Evolutionary conservation across 2,329 filamentous ascomycete genomes (phyloP), one percentile per base, ranked within the genome.

Genomic region (Neopestalotiopsis sp.): DNA sequence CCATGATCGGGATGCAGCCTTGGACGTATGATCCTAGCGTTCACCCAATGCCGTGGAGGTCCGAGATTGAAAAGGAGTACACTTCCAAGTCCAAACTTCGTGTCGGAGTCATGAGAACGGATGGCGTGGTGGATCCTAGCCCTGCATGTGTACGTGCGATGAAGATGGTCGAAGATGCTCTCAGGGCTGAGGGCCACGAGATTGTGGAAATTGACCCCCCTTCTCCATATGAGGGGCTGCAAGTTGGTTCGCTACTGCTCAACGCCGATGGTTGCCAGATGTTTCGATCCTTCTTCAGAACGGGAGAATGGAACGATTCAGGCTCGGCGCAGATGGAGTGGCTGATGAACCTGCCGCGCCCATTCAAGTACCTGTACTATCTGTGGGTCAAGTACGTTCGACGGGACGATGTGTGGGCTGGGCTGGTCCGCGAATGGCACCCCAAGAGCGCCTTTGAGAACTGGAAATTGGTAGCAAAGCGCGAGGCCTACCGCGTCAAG

Each of bases 11-110:
- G 65, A 95, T 96, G 90, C 85, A 93, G 80, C 94, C 94, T 0
- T 98, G 95, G 95, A 91, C 88, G 69, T 97, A 97, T 76, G 95
- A 97, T 77, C 91, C 94, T 74, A 91, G 89, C 0, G 93, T 95
- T 1, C 94, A 97, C 76, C 94, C 94, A 0, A 85, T 98, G n/a
- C 84, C 88, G 2, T 98, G 95, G 95, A 85, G 92, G 68, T 78
- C 85, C 2, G 85, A 91, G 0, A 74, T 90, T 1, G 88, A 90
- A 72, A 78, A 85, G 17, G 88, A 90, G 59, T 90, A 88, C 69
- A 80, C 83, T 45, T 84, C 87, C 38, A 91, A 90, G 79, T 88
- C 88, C 76, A 87, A 82, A 70, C 82, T 97, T 20, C 87, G 90
- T 28, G 86, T 97, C 12, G 95, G 95, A 4, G 84, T 98, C 17